Conservation (phyloP, 2,329 filamentous ascomycete species). For the Botryotinia convoluta region DNA sequence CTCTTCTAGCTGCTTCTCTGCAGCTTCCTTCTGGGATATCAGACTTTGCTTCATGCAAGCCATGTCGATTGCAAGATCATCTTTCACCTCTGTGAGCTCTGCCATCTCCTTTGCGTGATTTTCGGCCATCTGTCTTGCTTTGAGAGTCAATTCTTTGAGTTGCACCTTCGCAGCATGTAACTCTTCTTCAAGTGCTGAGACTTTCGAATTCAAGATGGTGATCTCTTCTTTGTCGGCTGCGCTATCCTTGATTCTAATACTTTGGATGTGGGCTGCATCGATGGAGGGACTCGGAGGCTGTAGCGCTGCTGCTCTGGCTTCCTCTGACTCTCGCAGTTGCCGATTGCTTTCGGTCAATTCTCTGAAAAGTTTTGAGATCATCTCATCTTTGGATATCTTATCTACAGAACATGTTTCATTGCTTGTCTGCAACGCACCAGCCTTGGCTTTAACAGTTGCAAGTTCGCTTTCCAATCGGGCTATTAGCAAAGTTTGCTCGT, state of each 20-base stretch:
- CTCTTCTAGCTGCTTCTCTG: not conserved
- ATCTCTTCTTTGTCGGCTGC: not conserved
- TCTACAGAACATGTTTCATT: not conserved
- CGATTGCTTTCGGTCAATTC: not conserved
- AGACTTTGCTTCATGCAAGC: not conserved
- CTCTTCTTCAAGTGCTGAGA: slow-evolving; percentile 1
- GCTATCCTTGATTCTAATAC: not conserved
- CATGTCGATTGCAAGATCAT: not conserved
- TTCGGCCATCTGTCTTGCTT: not conserved
- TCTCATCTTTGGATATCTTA: not conserved
- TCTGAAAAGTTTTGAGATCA: not conserved
- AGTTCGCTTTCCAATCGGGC: not conserved
- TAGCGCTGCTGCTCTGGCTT: not conserved
- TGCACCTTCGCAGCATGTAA: not conserved
- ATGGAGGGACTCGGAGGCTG: not conserved
- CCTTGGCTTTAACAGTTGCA: not conserved
- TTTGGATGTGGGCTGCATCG: not conserved
- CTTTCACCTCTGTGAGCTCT: not conserved
- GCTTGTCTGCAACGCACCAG: not conserved
- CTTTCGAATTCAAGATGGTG: not conserved
- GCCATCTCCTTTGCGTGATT: not conserved
- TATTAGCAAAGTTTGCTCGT: not conserved
- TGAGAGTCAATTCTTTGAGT: not conserved
- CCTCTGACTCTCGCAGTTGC: not conserved
- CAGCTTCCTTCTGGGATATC: not conserved